Evolutionary conservation across 2,329 filamentous ascomycete genomes (phyloP).

Genomic region (Tolypocladium tundrense): DNA sequence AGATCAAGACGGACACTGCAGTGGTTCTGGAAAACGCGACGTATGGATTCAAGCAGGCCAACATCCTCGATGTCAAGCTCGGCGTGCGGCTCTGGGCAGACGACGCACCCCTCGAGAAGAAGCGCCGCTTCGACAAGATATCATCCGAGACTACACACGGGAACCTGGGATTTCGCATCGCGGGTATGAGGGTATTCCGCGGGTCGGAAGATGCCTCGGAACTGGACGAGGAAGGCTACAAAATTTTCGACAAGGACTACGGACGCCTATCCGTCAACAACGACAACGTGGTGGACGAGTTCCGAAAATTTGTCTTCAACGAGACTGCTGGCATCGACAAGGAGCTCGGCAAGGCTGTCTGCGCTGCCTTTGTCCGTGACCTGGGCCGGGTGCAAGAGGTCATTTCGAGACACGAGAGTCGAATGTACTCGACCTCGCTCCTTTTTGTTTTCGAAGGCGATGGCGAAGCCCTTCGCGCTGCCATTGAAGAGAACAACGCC

Average conservation of each 20-base stretch:
- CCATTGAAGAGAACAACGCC: constrained; percentile 44
- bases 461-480: constrained; percentile 39
- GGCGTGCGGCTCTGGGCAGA: constrained; percentile 82
- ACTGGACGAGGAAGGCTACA: constrained; percentile 44
- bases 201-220: constrained; percentile 41
- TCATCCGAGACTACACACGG: constrained; percentile 48
- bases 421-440: constrained; percentile 54
- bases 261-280: constrained; percentile 42
- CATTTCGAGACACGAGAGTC: constrained; percentile 44
- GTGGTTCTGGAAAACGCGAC: constrained; percentile 82
- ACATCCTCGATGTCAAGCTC: constrained; percentile 89
- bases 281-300: constrained; percentile 42
- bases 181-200: constrained; percentile 54
- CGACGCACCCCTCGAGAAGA: constrained; percentile 49
- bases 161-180: constrained; percentile 51
- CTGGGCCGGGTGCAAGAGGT: constrained; percentile 42
- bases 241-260: constrained; percentile 53
- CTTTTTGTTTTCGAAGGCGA: constrained; percentile 58
- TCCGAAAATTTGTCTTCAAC: constrained; percentile 50
- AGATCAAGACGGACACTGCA: constrained; percentile 66
- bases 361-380: constrained; percentile 42
- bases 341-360: constrained; percentile 45
- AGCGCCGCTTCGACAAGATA: constrained; percentile 49
- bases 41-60: constrained; percentile 70
- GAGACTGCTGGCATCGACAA: constrained; percentile 46